Base-by-base conservation (phyloP, 192 early-diverging fungal genomes). In the Nowakowskiella sp. region DNA sequence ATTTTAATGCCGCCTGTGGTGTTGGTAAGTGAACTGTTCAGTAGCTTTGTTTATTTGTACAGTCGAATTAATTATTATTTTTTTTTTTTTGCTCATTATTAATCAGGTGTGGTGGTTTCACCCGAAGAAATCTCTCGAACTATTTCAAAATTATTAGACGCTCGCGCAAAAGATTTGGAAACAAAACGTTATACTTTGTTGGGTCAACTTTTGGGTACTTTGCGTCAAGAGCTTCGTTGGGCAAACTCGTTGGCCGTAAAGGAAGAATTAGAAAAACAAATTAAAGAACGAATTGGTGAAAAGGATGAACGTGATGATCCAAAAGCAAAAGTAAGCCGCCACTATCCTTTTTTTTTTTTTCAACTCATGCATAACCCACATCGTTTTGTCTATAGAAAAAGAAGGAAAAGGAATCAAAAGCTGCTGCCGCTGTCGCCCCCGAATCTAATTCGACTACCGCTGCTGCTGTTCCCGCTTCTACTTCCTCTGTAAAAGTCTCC, bases 231-330 rank as follows among this genome's bases (percentile, higher is more conserved):
- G 29, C 72, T 97, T 46, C 75, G 73, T 49, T 99, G 97, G 97
- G 97, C 94, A 22, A 85, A 92, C 55, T 75, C 88, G 39, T 76
- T 78, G 53, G 73, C 71, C 44, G 82, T 98, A 31, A 99, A 99
- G 70, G 74, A 81, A 50, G 85, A 83, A 68, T 70, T 96, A 28
- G 97, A 98, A 36, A 80, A 77, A 27, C 86, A 91, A 77, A 70
- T 89, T 42, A 64, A 87, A 19, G 81, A 82, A 13, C 57, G 85
- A n/a, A 72, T 99, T 46, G 97, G 97, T n/a, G 93, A 93, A 58
- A 96, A 97, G 68, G 94, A 97, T 67, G 94, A 97, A 62, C 83
- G 94, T 36, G 94, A 97, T 66, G 75, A 81, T 49, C 77, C 77
- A 22, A 78, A 78, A 32, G 48, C 63, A 22, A 62, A 67, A 62